Base-by-base conservation (phyloP, 2,329 filamentous ascomycete genomes). In the Claviceps paspali region DNA sequence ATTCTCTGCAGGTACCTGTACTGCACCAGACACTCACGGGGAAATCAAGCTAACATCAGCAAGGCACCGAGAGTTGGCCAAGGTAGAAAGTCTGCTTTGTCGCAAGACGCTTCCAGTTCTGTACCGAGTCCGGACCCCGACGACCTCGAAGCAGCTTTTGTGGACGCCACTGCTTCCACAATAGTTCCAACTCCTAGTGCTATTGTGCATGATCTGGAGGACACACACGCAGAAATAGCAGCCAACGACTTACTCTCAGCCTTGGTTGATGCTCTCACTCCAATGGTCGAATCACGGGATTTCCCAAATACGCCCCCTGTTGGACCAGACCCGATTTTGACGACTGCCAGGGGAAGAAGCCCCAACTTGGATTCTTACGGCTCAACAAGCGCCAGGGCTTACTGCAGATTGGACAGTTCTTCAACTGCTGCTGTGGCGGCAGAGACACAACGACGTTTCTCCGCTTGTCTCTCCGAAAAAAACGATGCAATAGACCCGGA, bases 191-290 rank as follows among this genome's bases (percentile, higher is more conserved):
- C 31, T 14, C 6, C 23, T 22, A 9, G 14, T 10, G 17, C 15
- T 21, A 9, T 29, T 24, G 15, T 28, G 12, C 11, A 19, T 8
- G 36, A 27, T 3, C 10, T 28, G n/a, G 19, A 33, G 14, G n/a
- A 11, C 3, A 11, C 29, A 6, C 27, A 26, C 9, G 17, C 6
- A 12, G 14, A 18, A 12, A 19, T 30, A 3, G 17, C 21, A 17
- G 21, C 17, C 2, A 17, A 26, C 6, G 38, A 27, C 31, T 26
- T 49, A 10, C 38, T 47, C 15, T 39, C 39, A 18, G 38, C 39
- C n/a, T 38, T 49, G 24, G 37, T 38, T 12, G 26, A 43, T 14
- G 46, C 45, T 14, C 35, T 49, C 11, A 14, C 21, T 17, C 35
- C 36, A 35, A n/a, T 33, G 6, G 1, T 36, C 9, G 15, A n/a